These are phyloP conservation scores for Neoscytalidium dimidiatum DNA, from an alignment of 2,329 filamentous ascomycete species.

Conservation along the genomic window DNA sequence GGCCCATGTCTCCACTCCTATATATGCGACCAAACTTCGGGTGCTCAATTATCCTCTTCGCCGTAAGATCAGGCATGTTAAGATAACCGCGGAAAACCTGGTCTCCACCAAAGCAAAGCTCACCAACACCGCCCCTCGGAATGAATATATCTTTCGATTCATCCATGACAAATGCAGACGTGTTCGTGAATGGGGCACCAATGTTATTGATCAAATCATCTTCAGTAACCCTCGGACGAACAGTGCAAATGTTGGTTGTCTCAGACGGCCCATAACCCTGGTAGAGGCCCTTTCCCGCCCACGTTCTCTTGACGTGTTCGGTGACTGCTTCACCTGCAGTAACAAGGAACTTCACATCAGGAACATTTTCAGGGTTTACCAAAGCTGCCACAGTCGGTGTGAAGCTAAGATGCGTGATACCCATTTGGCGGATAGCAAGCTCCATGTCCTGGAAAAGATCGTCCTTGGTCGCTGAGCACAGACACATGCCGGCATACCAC, in stretches of 20 bases:
- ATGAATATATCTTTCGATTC: conserved; percentile 44
- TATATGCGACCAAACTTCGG: conserved; percentile 72
- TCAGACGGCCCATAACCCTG: conserved; percentile 86
- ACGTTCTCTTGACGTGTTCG: conserved; percentile 66
- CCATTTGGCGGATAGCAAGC: conserved; percentile 61
- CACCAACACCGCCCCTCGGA: conserved; percentile 73
- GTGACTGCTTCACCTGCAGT: conserved; percentile 82
- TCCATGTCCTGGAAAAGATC: conserved; percentile 74
- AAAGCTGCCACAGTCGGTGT: conserved; percentile 83
- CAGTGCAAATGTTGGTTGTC: conserved; percentile 84
- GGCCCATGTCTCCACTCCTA: conserved; percentile 78
- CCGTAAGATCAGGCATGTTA: conserved; percentile 63
- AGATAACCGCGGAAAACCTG: conserved; percentile 78
- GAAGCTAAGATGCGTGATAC: conserved; percentile 78
- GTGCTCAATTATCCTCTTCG: conserved; percentile 69
- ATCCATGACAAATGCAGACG: conserved; percentile 68
- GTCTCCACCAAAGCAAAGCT: conserved; percentile 83
- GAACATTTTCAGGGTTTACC: conserved; percentile 68
- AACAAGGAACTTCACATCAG: conserved; percentile 72
- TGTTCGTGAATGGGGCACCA: conserved; percentile 74
- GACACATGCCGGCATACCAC: conserved; percentile 75
- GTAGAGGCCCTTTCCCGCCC: conserved; percentile 68
- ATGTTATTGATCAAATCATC: conserved; percentile 71
- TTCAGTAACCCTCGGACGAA: conserved; percentile 61
- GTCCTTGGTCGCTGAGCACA: conserved; percentile 76